A percentile compares a stretch with the other conserved stretches of the same genome.
These are phyloP conservation scores for Rhodosporidiobolus odoratus DNA, from an alignment of 768 basidiomycete species.

Conservation along the genomic window DNA sequence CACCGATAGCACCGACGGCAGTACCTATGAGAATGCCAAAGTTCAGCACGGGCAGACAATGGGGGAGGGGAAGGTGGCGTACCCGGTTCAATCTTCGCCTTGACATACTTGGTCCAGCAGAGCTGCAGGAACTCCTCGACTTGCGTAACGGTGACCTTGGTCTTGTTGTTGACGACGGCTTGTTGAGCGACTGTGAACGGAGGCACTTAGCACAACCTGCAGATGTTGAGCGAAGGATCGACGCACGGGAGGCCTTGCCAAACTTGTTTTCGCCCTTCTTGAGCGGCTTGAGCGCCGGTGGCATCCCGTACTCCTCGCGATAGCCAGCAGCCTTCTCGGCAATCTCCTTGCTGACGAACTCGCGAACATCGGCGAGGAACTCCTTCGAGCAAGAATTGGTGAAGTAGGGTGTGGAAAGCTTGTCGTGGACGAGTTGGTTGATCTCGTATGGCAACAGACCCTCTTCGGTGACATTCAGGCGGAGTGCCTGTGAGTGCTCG, in stretches of 20 bases:
- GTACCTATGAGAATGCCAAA: constrained; percentile 58
- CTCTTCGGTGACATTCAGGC: constrained; percentile 53
- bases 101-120: constrained; percentile 86
- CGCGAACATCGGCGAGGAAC: constrained; percentile 63
- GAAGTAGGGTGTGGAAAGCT: constrained; percentile 50
- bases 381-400: constrained; percentile 64
- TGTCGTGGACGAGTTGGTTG: constrained; percentile 58
- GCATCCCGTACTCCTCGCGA: constrained; percentile 72
- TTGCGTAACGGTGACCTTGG: constrained; percentile 80
- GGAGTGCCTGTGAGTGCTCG: constrained; percentile 55
- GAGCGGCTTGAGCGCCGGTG: constrained; percentile 57
- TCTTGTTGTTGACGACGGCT: constrained; percentile 76
- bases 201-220: background rate
- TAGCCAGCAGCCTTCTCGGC: constrained; percentile 62
- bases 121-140: constrained; percentile 72
- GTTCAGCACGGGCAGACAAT: background rate
- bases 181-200: constrained; percentile 52
- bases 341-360: constrained; percentile 64
- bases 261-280: background rate
- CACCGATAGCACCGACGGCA: constrained; percentile 96
- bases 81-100: constrained; percentile 95
- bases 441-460: constrained; percentile 83
- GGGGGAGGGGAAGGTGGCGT: constrained; percentile 4
- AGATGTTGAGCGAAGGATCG: background rate
- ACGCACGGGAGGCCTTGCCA: constrained; percentile 15